These are phyloP conservation scores for Phylloporus sp. DNA, from an alignment of 768 basidiomycete species.

Conservation along the genomic window DNA sequence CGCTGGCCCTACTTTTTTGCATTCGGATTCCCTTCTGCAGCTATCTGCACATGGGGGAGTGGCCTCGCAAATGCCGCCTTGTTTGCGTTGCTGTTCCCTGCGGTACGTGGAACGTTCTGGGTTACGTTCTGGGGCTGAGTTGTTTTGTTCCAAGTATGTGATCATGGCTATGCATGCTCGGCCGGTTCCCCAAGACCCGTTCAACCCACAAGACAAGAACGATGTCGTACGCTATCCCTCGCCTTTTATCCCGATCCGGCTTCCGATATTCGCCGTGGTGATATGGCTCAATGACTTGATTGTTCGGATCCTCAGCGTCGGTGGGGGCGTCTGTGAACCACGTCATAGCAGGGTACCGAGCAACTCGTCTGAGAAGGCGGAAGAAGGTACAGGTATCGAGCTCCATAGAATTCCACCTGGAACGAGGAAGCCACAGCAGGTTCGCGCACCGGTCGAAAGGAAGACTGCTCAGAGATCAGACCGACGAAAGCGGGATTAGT, in stretches of 20 bases:
- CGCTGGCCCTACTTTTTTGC: slow-evolving; percentile 88
- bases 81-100: slow-evolving; percentile 80
- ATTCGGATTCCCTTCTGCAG: slow-evolving; percentile 77
- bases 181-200: slow-evolving; percentile 74
- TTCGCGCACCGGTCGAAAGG: slow-evolving; percentile 7
- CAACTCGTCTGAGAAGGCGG: slow-evolving; percentile 55
- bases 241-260: slow-evolving; percentile 73
- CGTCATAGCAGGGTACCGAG: slow-evolving; percentile 34
- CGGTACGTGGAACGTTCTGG: slow-evolving; percentile 41
- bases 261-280: slow-evolving; percentile 72
- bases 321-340: slow-evolving; percentile 31
- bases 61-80: slow-evolving; percentile 76
- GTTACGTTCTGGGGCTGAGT: neutral
- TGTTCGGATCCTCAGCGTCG: slow-evolving; percentile 58
- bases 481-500: slow-evolving; percentile 47
- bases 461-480: slow-evolving; percentile 30
- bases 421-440: slow-evolving; percentile 8
- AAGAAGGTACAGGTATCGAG: slow-evolving; percentile 51
- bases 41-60: slow-evolving; percentile 68
- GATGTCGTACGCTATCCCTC: slow-evolving; percentile 61
- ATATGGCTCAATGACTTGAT: slow-evolving; percentile 72
- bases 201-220: slow-evolving; percentile 48
- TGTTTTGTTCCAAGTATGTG: slow-evolving; percentile 55
- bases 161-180: slow-evolving; percentile 79
- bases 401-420: slow-evolving; percentile 13